Evolutionary conservation across 805 yeast species (phyloP).

Genomic region (Metschnikowia hibisci): DNA sequence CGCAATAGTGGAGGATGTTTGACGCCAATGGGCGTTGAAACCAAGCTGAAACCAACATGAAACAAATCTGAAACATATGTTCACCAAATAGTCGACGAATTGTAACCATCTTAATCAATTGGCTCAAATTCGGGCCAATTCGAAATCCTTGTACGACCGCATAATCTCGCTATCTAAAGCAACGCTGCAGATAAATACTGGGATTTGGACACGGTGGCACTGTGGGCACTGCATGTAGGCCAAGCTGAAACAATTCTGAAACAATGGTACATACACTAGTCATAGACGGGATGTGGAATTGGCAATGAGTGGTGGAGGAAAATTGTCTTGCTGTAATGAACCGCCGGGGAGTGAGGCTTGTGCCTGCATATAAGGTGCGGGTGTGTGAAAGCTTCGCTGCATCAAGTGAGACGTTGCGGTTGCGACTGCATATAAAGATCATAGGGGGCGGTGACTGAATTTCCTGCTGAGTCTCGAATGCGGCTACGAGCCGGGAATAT

Average conservation of each 20-base stretch:
- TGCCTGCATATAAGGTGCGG: neutral
- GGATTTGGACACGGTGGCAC: neutral
- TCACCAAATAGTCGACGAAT: no score
- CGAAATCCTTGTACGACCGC: no score
- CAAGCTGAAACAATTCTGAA: neutral
- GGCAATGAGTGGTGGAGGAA: neutral
- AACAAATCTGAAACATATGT: neutral
- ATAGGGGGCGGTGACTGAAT: neutral
- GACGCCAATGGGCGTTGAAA: no score
- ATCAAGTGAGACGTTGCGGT: neutral
- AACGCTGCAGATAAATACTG: neutral
- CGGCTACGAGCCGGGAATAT: neutral
- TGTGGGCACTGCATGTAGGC: neutral
- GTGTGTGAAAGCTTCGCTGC: slow-evolving; percentile 1
- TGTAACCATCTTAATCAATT: no score
- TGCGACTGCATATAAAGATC: neutral
- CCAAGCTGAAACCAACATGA: neutral
- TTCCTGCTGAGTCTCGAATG: no score
- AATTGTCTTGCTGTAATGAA: slow-evolving; percentile 2
- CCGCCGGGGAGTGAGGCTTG: slow-evolving; percentile 1
- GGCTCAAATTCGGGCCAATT: no score
- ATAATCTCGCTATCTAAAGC: neutral
- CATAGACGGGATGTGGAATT: neutral
- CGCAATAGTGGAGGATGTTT: no score
- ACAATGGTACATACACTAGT: slow-evolving; percentile 3